Evolutionary conservation across 805 yeast species (phyloP).

Genomic region (Sugiyamaella lignohabitans): DNA sequence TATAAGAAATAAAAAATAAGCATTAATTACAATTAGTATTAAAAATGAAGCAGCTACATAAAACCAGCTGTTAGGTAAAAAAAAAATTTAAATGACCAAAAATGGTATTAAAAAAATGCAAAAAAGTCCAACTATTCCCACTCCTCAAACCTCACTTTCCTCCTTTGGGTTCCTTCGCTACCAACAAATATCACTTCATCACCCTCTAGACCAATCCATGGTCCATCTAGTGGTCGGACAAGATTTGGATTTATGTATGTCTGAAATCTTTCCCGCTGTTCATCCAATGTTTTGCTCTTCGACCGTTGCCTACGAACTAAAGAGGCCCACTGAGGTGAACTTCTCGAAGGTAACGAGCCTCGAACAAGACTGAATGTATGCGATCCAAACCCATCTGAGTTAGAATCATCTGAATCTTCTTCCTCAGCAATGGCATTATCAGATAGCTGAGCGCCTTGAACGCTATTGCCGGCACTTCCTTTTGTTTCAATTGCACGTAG

Average conservation of each 20-base stretch:
- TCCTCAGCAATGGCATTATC: conserved; percentile 8
- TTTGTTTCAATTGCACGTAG: conserved; percentile 59
- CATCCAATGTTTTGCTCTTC: conserved; percentile 58
- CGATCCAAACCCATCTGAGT: too few relatives aligned
- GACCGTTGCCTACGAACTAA: conserved; percentile 20
- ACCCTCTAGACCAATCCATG: conserved; percentile 66
- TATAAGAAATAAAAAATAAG: too few relatives aligned
- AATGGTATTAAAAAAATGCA: too few relatives aligned
- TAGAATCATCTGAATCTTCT: conserved; percentile 3
- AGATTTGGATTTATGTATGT: conserved; percentile 74
- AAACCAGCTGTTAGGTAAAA: too few relatives aligned
- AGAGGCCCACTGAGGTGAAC: conserved; percentile 5
- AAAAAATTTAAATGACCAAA: too few relatives aligned
- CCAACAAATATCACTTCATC: conserved; percentile 46
- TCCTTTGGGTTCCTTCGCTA: conserved; percentile 35
- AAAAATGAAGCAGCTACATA: too few relatives aligned
- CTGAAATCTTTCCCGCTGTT: conserved; percentile 62
- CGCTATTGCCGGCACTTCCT: conserved; percentile 13
- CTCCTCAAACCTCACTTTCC: conserved; percentile 35
- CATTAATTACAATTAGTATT: too few relatives aligned
- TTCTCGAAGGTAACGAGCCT: neutral
- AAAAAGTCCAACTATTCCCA: conserved; percentile 35
- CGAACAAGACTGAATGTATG: too few relatives aligned
- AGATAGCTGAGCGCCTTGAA: conserved; percentile 2
- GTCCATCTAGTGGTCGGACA: conserved; percentile 69